phyloP scores from a whole-genome alignment of 1,284 basidiomycete genomes.

The Moesziomyces globuligerus region DNA sequence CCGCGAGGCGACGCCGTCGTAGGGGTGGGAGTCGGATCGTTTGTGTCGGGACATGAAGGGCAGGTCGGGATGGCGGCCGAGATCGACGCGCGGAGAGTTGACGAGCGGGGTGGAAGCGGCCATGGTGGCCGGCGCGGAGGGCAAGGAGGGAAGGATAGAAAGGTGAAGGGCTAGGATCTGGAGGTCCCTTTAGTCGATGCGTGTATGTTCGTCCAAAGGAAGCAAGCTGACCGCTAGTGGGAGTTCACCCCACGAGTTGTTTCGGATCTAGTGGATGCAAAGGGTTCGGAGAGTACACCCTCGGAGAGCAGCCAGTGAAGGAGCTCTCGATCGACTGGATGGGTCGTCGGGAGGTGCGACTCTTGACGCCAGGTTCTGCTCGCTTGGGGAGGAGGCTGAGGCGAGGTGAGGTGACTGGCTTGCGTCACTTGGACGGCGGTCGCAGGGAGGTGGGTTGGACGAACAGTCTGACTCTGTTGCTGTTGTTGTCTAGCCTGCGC shows the following conservation, averaged over 20 bases:
- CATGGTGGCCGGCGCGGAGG: slow-evolving; percentile 6
- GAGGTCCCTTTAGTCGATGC: slow-evolving; percentile 28
- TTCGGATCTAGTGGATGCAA: no score
- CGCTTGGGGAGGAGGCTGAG: no score
- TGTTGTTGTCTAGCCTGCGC: no score
- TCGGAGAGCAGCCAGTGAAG: no score
- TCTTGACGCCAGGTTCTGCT: no score
- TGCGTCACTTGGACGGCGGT: no score
- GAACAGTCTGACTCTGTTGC: no score
- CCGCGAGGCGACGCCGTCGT: slow-evolving; percentile 7
- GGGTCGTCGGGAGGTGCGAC: no score
- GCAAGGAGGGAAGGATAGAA: background rate
- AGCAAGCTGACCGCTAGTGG: slow-evolving; percentile 7
- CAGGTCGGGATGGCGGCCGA: slow-evolving; percentile 17
- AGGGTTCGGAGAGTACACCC: no score
- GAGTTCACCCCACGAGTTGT: background rate
- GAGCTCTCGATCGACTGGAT: no score
- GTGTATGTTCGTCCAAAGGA: slow-evolving; percentile 47
- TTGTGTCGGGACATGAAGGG: slow-evolving; percentile 23
- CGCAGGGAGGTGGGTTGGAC: no score
- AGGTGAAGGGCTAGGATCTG: slow-evolving; percentile 1
- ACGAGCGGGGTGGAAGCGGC: slow-evolving; percentile 35
- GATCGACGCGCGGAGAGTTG: slow-evolving; percentile 22
- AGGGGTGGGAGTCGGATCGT: slow-evolving; percentile 26
- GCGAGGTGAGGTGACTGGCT: no score